Base-by-base conservation (phyloP, 306 rosid genomes). In the Prinsepia uniflora region DNA sequence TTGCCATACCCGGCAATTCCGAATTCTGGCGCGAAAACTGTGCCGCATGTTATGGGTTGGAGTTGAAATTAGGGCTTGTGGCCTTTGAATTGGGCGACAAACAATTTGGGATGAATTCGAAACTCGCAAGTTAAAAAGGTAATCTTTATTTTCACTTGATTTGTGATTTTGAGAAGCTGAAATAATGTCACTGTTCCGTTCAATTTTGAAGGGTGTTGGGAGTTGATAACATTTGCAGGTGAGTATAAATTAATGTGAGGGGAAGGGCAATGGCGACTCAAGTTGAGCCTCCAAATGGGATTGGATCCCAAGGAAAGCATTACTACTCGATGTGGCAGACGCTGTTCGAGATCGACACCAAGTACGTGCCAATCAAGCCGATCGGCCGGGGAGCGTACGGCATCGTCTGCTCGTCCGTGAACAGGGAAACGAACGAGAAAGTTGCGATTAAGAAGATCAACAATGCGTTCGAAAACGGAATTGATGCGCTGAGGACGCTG, bases 331-430 rank as follows among this genome's bases (percentile, higher is more conserved):
- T 92, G 96, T 92, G 98, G 98, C 91, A 90, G 73, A 80, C 93
- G 36, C 69, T 92, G 76, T 92, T 92, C 72, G 98, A 92, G 87
- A 85, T 92, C 69, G 98, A 92, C 58, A 88, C 89, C 0, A 92
- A 90, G 72, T 92, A 92, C 62, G 89, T 86, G 20, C 98, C 98
- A 19, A 92, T 92, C 71, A 92, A 92, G 84, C 98, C 98, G 0
- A 86, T 92, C 44, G 98, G 98, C 19, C 87, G 96, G 20, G 98
- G 98, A 40, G 92, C 98, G 0, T 92, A 92, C 47, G 98, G 98
- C 10, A 79, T 92, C 42, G 98, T 92, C 46, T 92, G 98, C 69
- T 92, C 98, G 54, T 90, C 98, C 22, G 86, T 86, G 46, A 92
- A 90, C 63, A 81, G 84, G 50, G 98, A 90, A 47, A 85, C 88